A percentile compares a stretch with the other conserved stretches of the same genome.
Conservation (phyloP, 2,329 filamentous ascomycete genomes). For the Teratosphaeria nubilosa region DNA sequence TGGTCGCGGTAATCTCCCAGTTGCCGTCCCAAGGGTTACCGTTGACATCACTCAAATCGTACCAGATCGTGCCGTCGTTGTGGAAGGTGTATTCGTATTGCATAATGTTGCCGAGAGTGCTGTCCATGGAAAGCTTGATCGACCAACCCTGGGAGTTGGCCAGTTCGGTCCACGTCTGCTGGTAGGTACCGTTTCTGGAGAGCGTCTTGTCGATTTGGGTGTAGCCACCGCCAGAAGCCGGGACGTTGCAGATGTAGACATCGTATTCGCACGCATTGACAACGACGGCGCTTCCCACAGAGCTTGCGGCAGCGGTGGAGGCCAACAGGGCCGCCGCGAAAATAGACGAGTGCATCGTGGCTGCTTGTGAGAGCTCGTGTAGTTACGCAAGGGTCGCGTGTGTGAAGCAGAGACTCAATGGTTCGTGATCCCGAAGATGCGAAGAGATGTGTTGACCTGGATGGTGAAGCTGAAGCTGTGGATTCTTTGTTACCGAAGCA, state of each 20-base stretch:
- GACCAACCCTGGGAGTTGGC: conserved; percentile 27
- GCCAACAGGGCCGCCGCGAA: conserved; percentile 16
- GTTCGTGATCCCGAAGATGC: background rate
- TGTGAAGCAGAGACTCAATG: background rate
- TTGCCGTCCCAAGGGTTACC: conserved; percentile 29
- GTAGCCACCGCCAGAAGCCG: conserved; percentile 16
- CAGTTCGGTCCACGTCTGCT: conserved; percentile 25
- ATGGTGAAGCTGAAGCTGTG: background rate
- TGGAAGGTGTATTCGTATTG: conserved; percentile 32
- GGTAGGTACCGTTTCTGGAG: conserved; percentile 12
- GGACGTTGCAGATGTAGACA: conserved; percentile 17
- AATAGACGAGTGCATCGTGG: background rate
- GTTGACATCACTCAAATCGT: conserved; percentile 28
- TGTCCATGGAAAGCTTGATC: conserved; percentile 28
- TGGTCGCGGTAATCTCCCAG: conserved; percentile 26
- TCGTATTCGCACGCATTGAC: conserved; percentile 21
- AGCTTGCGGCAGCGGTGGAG: conserved; percentile 12
- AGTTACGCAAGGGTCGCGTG: background rate
- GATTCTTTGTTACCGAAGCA: background rate
- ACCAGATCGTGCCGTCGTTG: conserved; percentile 28
- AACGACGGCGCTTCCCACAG: conserved; percentile 18
- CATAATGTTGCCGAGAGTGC: conserved; percentile 16
- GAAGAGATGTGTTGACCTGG: background rate
- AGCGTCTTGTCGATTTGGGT: conserved; percentile 14
- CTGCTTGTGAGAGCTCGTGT: background rate